Base-by-base conservation (phyloP, 768 basidiomycete species). In the Termitomyces sp. region DNA sequence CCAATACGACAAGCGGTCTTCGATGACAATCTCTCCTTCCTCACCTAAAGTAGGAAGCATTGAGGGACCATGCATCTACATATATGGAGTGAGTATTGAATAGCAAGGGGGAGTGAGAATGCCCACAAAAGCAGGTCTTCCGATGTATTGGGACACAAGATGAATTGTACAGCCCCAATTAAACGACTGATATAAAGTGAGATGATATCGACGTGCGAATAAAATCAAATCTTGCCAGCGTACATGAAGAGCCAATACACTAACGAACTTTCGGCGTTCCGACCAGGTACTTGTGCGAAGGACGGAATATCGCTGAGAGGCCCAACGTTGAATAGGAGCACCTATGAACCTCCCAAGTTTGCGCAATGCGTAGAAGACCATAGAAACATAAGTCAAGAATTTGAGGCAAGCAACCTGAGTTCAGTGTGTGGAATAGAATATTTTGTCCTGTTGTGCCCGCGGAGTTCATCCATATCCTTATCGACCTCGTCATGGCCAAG, bases 41-140 rank as follows among this genome's bases (percentile, higher is more conserved):
- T 67, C 66, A 48, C 75, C 79, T 47, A 92, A 74, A 1, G 88
- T 92, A 6, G 90, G 90, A 26, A 90, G 75, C 90, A 92, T 92
- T 42, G 90, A 92, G 8, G 85, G 84, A 7, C 90, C 90, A 46
- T 69, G 53, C 69, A 84, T 85, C 90, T 91, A 58, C 30, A 32
- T 15, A 26, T 50, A 21, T 44, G 32, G 58, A 26, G 12, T 56
- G 50, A 59, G 41, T 49, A 28, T 28, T 49, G 14, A 44, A 40
- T 17, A 24, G 30, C 9, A 61, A 57, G 45, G 30, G 17, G n/a
- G 44, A 55, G 26, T 57, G 22, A 30, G 47, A 44, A 65, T 32
- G 21, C 74, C 46, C 61, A 88, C 87, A 45, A 72, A 59, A 41
- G 83, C 79, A 55, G 79, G 68, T 24, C 77, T 76, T 28, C 78